Conservation (phyloP, 129 eudicot species). For the Helichrysum umbraculigerum region DNA sequence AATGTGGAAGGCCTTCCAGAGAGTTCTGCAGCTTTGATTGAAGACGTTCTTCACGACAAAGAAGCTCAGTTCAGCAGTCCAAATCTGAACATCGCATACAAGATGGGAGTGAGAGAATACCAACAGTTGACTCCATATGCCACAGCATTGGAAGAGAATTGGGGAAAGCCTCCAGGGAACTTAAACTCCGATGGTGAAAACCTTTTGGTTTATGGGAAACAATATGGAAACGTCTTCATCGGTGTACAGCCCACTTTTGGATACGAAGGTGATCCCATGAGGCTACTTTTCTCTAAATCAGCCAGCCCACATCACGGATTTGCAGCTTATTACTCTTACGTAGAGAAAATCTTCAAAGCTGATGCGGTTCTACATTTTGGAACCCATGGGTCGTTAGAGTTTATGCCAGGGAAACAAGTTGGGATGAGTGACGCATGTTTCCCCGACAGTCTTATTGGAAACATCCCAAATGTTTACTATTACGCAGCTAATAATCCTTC, state of each 20-base stretch:
- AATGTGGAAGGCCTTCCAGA: conserved; percentile 88
- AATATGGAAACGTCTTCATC: conserved; percentile 89
- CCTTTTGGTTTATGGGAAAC: conserved; percentile 91
- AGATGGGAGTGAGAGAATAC: conserved; percentile 92
- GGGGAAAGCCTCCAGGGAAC: conserved; percentile 99
- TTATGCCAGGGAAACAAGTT: conserved; percentile 99
- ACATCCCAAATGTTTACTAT: conserved; percentile 90
- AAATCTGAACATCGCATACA: conserved; percentile 83
- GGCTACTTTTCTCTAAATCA: conserved; percentile 93
- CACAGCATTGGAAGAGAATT: conserved; percentile 81
- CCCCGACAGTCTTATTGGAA: conserved; percentile 94
- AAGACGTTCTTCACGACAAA: conserved; percentile 94
- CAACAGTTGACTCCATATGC: conserved; percentile 82
- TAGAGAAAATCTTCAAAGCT: conserved; percentile 90
- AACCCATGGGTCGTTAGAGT: conserved; percentile 95
- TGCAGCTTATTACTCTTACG: conserved; percentile 96
- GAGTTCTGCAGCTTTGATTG: conserved; percentile 72
- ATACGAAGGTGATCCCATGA: conserved; percentile 97
- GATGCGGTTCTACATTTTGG: conserved; percentile 98
- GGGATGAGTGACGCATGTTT: conserved; percentile 98
- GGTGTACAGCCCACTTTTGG: conserved; percentile 99
- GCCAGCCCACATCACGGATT: conserved; percentile 99
- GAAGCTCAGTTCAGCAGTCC: conserved; percentile 99
- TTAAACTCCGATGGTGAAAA: conserved; percentile 96
- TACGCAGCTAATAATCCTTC: conserved; percentile 99